Conservation (phyloP, 2,329 filamentous ascomycete genomes). For the Diaporthe caulivora region DNA sequence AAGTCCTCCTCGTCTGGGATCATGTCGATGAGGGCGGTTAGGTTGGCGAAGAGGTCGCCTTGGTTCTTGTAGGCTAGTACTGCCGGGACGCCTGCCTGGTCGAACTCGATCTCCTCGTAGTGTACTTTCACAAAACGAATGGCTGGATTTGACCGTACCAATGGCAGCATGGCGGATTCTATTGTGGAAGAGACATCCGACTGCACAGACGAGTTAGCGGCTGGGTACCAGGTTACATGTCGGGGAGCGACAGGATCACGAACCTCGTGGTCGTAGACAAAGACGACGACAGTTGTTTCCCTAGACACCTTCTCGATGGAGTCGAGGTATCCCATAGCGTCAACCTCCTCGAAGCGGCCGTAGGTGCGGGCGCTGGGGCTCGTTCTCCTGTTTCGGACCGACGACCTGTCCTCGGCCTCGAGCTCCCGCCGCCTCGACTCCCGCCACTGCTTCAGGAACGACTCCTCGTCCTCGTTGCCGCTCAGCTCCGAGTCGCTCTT, state of each 20-base stretch:
- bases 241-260: slow-evolving; percentile 47
- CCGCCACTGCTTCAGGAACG: slow-evolving; percentile 88
- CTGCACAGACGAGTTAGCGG: slow-evolving; percentile 56
- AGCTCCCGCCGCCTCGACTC: slow-evolving; percentile 84
- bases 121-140: slow-evolving; percentile 92
- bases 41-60: slow-evolving; percentile 90
- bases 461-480: slow-evolving; percentile 77
- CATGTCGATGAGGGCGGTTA: slow-evolving; percentile 88
- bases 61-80: slow-evolving; percentile 88
- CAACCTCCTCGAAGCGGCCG: slow-evolving; percentile 84
- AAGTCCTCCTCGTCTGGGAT: slow-evolving; percentile 78
- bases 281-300: slow-evolving; percentile 90
- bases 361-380: slow-evolving; percentile 84
- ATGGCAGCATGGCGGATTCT: slow-evolving; percentile 80
- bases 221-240: not conserved
- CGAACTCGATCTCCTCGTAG: slow-evolving; percentile 93
- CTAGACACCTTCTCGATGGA: slow-evolving; percentile 89
- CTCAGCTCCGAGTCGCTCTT: slow-evolving; percentile 62
- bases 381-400: slow-evolving; percentile 74
- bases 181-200: slow-evolving; percentile 84
- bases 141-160: slow-evolving; percentile 78
- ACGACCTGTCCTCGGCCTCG: slow-evolving; percentile 67
- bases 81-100: slow-evolving; percentile 87
- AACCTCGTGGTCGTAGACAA: slow-evolving; percentile 91
- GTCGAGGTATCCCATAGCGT: slow-evolving; percentile 93